Evolutionary conservation across 805 yeast genomes (phyloP).

Genomic region (Starmerella apis): DNA sequence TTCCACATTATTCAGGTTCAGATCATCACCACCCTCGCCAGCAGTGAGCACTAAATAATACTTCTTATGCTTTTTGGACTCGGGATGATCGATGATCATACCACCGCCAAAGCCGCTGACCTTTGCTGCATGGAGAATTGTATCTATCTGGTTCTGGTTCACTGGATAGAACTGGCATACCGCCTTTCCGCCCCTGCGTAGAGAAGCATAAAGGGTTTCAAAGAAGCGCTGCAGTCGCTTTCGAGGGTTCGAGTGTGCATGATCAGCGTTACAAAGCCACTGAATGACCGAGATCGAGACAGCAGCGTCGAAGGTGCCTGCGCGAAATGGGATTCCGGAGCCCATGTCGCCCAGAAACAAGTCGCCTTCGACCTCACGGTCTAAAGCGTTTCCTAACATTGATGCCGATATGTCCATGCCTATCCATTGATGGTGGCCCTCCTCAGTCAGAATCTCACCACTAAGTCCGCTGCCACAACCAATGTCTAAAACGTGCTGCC

Average conservation of each 20-base stretch:
- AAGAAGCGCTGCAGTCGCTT: conserved; percentile 71
- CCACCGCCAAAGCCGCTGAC: conserved; percentile 96
- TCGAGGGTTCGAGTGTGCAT: conserved; percentile 70
- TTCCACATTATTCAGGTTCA: conserved; percentile 69
- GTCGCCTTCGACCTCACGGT: conserved; percentile 89
- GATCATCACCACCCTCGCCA: conserved; percentile 60
- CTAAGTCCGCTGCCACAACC: conserved; percentile 97
- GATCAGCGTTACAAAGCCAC: conserved; percentile 96
- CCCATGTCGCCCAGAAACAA: conserved; percentile 88
- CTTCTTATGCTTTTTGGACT: conserved; percentile 80
- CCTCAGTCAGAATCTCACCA: conserved; percentile 88
- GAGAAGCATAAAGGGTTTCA: conserved; percentile 72
- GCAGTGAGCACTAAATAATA: conserved; percentile 84
- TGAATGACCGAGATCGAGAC: conserved; percentile 91
- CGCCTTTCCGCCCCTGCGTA: conserved; percentile 91
- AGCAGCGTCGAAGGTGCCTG: conserved; percentile 95
- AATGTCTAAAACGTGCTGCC: conserved; percentile 66
- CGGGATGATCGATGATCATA: conserved; percentile 85
- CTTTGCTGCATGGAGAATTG: conserved; percentile 74
- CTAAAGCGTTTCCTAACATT: conserved; percentile 90
- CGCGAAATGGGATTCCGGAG: conserved; percentile 83
- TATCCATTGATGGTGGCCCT: conserved; percentile 76
- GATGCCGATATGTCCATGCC: conserved; percentile 95
- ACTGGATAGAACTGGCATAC: conserved; percentile 95
- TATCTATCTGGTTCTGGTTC: conserved; percentile 73